Percentiles rank a stretch among this genome's conserved stretches.
Evolutionary conservation across 176 grass and related monocot species (phyloP).

Genomic region (Oryza coarctata): DNA sequence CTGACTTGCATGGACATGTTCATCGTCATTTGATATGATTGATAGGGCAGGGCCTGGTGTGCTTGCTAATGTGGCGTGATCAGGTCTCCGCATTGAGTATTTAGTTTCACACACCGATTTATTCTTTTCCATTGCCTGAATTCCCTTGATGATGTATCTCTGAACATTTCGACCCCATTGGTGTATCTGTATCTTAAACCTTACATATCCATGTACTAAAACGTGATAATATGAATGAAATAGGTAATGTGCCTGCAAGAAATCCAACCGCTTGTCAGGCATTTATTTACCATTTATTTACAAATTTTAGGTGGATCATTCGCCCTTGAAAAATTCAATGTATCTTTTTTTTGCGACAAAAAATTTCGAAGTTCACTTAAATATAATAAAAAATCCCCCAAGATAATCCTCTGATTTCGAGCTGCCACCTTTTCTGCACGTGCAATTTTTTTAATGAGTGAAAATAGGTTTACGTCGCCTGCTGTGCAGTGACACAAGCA

Average conservation of each 20-base stretch:
- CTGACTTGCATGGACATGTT: conserved; percentile 40
- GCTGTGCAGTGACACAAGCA: too few relatives aligned
- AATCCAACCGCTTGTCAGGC: neutral
- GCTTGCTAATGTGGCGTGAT: neutral
- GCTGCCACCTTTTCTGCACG: too few relatives aligned
- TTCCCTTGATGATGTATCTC: conserved; percentile 10
- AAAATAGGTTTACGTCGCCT: too few relatives aligned
- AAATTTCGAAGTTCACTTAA: too few relatives aligned
- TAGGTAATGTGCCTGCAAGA: neutral
- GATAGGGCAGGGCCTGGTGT: conserved; percentile 14
- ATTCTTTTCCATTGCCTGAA: conserved; percentile 27
- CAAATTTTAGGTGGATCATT: too few relatives aligned
- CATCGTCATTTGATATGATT: conserved; percentile 22
- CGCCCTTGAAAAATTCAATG: too few relatives aligned
- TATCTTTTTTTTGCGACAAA: too few relatives aligned
- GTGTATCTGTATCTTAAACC: conserved; percentile 25
- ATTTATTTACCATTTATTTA: neutral
- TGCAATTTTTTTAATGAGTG: too few relatives aligned
- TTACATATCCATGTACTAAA: conserved; percentile 23
- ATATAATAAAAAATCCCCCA: too few relatives aligned
- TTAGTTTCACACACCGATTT: neutral
- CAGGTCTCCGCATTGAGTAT: conserved; percentile 28
- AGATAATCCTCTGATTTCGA: too few relatives aligned
- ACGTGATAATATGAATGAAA: neutral
- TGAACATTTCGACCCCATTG: neutral